Conservation (phyloP, 257 asterid species). For the Nicotiana sylvestris region DNA sequence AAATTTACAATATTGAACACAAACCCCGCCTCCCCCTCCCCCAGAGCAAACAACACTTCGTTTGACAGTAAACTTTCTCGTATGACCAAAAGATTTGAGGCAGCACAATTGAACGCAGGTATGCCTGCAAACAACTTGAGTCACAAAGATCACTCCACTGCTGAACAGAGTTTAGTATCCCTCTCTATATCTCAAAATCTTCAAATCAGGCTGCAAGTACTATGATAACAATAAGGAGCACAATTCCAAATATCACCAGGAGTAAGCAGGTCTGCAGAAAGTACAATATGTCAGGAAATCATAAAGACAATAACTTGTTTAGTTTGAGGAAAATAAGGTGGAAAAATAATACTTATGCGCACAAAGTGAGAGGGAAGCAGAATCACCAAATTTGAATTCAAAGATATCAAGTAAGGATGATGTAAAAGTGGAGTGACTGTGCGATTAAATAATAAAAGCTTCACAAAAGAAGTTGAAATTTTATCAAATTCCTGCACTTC, state of each 20-base stretch:
- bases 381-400: neutral
- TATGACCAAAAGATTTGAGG: neutral
- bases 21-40: neutral
- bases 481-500: neutral
- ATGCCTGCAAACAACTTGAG: neutral
- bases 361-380: neutral
- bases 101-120: neutral
- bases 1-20: constrained; percentile 9
- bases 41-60: neutral
- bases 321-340: neutral
- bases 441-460: neutral
- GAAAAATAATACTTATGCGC: neutral
- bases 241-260: constrained; percentile 76
- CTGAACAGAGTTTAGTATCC: neutral
- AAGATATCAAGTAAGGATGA: neutral
- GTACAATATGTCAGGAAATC: neutral
- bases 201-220: constrained; percentile 54
- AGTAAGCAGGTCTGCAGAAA: constrained; percentile 71
- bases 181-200: neutral
- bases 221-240: constrained; percentile 70
- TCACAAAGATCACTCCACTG: neutral
- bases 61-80: neutral
- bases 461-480: neutral
- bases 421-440: neutral
- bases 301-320: neutral